Base-by-base conservation (phyloP, 2,329 filamentous ascomycete species). In the Claviceps digitariae region DNA sequence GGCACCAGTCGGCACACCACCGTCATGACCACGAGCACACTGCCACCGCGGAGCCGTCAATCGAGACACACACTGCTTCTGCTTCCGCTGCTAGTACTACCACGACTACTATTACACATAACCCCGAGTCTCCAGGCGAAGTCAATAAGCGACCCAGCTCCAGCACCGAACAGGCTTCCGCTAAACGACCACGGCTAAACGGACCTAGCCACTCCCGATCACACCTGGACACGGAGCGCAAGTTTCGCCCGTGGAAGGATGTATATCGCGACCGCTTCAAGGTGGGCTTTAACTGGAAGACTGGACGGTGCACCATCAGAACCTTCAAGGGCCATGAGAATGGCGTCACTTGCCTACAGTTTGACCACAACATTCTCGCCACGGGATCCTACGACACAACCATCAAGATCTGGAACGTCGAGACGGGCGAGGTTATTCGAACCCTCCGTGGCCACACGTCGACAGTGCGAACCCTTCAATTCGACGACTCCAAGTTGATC, bases 201-300 rank as follows among this genome's bases (percentile, higher is more conserved):
- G 54, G 61, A 50, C 31, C 54, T 20, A 34, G 56, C 55, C 60
- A 64, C 53, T 50, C 69, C 7, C 59, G 64, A 48, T 59, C 66
- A 21, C 69, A 69, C 53, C 63, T 67, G 4, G 72, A 70, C 23
- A 61, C 61, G 25, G 73, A 75, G 55, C 74, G 72, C 27, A 76
- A 74, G 57, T 77, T 76, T 50, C 72, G 89, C 31, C 90, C 66
- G 2, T 98, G 93, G 93, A 98, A 98, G 69, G 90, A 95, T 56
- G 88, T 98, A 1, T 98, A 98, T 72, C 87, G 89, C 58, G 91
- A 96, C 66, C 82, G 88, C 17, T 97, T 91, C 75, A 93, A 91
- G 66, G 90, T 98, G 48, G 91, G 93, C 51, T 93, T 85, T 56
- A 97, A 97, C 67, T 98, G 93, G 93, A 95, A 95, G 67, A 90